Conservation (phyloP, 176 grass and related monocot species). For the Triticum urartu region DNA sequence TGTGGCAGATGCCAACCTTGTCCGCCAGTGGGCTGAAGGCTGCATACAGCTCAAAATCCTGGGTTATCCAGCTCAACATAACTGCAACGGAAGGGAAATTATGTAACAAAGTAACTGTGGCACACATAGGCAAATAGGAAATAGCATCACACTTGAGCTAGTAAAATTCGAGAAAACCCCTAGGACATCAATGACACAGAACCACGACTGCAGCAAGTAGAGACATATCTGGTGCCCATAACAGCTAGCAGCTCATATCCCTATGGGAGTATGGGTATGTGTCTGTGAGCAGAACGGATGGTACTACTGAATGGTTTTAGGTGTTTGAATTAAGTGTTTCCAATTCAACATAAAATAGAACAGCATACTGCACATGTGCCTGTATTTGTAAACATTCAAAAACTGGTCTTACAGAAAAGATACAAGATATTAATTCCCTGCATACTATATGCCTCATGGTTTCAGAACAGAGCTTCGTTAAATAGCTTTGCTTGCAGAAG, state of each 20-base stretch:
- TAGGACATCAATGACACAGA: neutral
- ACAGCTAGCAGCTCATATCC: neutral
- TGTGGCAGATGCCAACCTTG: conserved; percentile 56
- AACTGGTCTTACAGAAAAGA: neutral
- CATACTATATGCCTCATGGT: neutral
- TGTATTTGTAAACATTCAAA: neutral
- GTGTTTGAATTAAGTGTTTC: neutral
- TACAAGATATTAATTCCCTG: neutral
- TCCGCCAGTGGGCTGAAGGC: conserved; percentile 86
- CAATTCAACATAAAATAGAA: neutral
- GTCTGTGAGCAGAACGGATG: neutral
- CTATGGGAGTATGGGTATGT: neutral
- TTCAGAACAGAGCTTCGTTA: neutral
- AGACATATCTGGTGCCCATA: neutral
- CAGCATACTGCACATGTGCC: neutral
- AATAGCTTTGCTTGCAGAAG: neutral
- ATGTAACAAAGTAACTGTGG: neutral
- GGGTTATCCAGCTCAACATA: conserved; percentile 95
- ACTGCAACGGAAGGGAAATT: conserved; percentile 45
- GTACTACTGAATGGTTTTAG: conserved; percentile 4
- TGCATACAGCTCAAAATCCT: conserved; percentile 97
- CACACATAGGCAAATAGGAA: neutral
- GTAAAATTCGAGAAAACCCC: neutral
- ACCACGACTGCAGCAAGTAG: neutral
- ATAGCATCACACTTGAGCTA: conserved; percentile 8